These are phyloP conservation scores for Entrophospora sp. DNA, from an alignment of 192 early-diverging fungal genomes.

Conservation along the genomic window DNA sequence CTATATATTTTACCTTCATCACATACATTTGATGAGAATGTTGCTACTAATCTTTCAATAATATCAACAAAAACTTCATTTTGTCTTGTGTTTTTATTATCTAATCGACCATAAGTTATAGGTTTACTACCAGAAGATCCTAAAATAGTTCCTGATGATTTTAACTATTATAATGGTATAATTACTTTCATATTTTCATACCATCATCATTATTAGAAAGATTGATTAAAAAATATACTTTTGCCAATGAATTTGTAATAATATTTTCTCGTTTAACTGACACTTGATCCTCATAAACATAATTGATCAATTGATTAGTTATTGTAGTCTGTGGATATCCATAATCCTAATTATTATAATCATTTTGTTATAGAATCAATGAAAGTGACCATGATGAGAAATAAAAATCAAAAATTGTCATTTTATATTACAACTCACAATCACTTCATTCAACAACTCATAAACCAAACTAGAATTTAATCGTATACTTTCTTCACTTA, in stretches of 20 bases:
- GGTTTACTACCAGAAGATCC: not conserved
- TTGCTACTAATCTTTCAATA: constrained; percentile 11
- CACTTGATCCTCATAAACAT: constrained; percentile 16
- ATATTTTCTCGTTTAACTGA: constrained; percentile 1
- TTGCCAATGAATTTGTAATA: not conserved
- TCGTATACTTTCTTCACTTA: constrained; percentile 14
- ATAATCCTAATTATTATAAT: constrained; percentile 4
- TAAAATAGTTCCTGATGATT: not conserved
- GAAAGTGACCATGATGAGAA: not conserved
- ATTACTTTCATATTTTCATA: too few relatives aligned
- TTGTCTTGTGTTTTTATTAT: not conserved
- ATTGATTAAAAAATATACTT: not conserved
- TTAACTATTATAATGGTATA: not conserved
- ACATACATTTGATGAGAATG: constrained; percentile 4
- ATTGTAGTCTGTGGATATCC: constrained; percentile 19
- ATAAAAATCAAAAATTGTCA: too few relatives aligned
- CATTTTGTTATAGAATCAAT: not conserved
- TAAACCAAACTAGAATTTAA: constrained; percentile 17
- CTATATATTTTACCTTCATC: not conserved
- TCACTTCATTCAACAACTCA: constrained; percentile 13
- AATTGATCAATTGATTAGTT: constrained; percentile 9
- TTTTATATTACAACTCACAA: constrained; percentile 8
- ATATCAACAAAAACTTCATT: constrained; percentile 18
- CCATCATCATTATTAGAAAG: too few relatives aligned
- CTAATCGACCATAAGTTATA: not conserved